phyloP scores from a whole-genome alignment of 768 basidiomycete genomes.

The Tulasnella sp. region DNA sequence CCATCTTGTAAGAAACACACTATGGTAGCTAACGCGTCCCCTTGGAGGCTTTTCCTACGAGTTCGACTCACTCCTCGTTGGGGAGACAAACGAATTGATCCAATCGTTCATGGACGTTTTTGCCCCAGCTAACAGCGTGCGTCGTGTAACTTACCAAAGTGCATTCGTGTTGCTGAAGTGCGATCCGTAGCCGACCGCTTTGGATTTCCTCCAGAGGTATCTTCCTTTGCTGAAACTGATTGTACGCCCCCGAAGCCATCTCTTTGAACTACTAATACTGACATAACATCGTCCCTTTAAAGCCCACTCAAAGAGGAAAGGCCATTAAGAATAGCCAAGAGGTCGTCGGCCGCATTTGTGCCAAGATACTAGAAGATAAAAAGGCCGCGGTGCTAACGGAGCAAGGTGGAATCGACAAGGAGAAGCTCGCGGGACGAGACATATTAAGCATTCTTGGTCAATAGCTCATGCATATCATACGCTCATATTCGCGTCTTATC shows the following conservation, averaged over 20 bases:
- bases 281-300: background rate
- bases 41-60: constrained; percentile 26
- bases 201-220: background rate
- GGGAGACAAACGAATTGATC: constrained; percentile 25
- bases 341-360: background rate
- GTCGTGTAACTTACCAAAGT: background rate
- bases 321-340: background rate
- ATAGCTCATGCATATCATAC: background rate
- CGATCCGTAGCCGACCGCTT: background rate
- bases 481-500: constrained; percentile 23
- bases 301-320: background rate
- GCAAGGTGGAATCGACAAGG: background rate
- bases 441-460: constrained; percentile 7
- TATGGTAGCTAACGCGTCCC: background rate
- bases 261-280: background rate
- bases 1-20: background rate
- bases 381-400: background rate
- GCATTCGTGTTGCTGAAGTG: background rate
- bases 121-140: background rate
- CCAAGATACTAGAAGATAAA: background rate
- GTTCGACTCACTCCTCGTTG: constrained; percentile 26
- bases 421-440: background rate
- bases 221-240: background rate
- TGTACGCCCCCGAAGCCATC: background rate
- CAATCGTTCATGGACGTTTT: constrained; percentile 25